phyloP scores from a whole-genome alignment of 345 rosid species.

The Limnanthes douglasii region DNA sequence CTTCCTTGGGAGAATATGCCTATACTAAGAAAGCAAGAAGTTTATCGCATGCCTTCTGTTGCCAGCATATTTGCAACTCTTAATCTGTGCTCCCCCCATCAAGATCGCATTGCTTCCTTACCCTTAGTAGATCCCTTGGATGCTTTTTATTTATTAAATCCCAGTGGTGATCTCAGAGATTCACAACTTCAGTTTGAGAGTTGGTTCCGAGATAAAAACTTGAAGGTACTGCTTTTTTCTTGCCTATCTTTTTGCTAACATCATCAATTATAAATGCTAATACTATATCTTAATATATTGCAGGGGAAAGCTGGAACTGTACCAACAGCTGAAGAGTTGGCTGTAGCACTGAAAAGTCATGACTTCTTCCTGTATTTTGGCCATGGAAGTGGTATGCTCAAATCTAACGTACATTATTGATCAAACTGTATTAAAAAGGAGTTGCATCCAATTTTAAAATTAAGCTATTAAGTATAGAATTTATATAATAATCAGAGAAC shows the following conservation, averaged over 20 bases:
- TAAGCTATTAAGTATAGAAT: too few species aligned
- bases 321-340: conserved; percentile 53
- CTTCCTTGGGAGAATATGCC: conserved; percentile 98
- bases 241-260: not conserved
- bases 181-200: conserved; percentile 61
- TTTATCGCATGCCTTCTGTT: conserved; percentile 94
- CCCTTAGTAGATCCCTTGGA: conserved; percentile 83
- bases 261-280: not conserved
- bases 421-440: too few species aligned
- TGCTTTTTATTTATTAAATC: conserved; percentile 82
- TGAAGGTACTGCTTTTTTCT: conserved; percentile 36
- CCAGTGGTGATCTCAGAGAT: conserved; percentile 58
- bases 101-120: conserved; percentile 26
- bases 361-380: conserved; percentile 88
- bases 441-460: too few species aligned
- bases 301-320: conserved; percentile 86
- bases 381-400: conserved; percentile 81
- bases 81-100: conserved; percentile 25
- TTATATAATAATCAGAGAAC: too few species aligned
- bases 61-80: conserved; percentile 45
- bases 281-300: not conserved
- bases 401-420: too few species aligned
- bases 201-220: conserved; percentile 71
- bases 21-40: conserved; percentile 65
- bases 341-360: conserved; percentile 53